These are phyloP conservation scores for Pseudogymnoascus destructans DNA, from an alignment of 2,329 filamentous ascomycete genomes.

Conservation along the genomic window DNA sequence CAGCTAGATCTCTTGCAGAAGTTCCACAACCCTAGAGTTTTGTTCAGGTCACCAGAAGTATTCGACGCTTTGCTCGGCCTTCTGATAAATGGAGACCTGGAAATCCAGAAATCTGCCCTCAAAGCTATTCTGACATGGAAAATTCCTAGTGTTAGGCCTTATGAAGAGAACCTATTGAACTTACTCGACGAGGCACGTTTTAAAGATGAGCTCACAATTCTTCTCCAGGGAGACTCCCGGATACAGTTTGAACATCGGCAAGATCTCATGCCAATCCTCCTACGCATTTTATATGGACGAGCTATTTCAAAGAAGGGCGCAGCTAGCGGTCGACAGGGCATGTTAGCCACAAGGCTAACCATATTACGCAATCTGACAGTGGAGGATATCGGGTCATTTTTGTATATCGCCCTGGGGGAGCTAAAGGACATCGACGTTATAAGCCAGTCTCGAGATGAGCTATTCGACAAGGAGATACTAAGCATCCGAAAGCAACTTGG, in stretches of 20 bases:
- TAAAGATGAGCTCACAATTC: slow-evolving; percentile 82
- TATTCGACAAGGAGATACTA: slow-evolving; percentile 45
- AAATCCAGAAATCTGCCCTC: slow-evolving; percentile 74
- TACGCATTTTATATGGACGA: slow-evolving; percentile 79
- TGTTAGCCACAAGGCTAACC: slow-evolving; percentile 69
- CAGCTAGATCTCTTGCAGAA: slow-evolving; percentile 71
- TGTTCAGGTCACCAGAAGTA: slow-evolving; percentile 67
- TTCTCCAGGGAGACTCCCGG: slow-evolving; percentile 62
- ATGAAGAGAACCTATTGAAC: slow-evolving; percentile 75
- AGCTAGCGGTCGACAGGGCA: slow-evolving; percentile 63
- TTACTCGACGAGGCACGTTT: slow-evolving; percentile 84
- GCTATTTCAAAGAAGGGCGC: slow-evolving; percentile 71
- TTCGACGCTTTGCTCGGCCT: slow-evolving; percentile 62
- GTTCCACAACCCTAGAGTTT: slow-evolving; percentile 73
- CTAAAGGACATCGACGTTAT: slow-evolving; percentile 49
- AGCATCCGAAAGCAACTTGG: slow-evolving; percentile 72
- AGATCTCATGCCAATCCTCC: slow-evolving; percentile 70
- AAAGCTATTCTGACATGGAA: slow-evolving; percentile 88
- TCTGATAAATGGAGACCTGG: slow-evolving; percentile 75
- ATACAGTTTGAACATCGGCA: slow-evolving; percentile 61
- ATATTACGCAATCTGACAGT: slow-evolving; percentile 66
- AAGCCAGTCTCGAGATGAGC: slow-evolving; percentile 4
- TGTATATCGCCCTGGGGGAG: slow-evolving; percentile 67
- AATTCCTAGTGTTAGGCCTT: slow-evolving; percentile 56
- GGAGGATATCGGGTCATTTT: slow-evolving; percentile 64